Conservation (phyloP, 148 eudicot genomes). For the Silene latifolia region DNA sequence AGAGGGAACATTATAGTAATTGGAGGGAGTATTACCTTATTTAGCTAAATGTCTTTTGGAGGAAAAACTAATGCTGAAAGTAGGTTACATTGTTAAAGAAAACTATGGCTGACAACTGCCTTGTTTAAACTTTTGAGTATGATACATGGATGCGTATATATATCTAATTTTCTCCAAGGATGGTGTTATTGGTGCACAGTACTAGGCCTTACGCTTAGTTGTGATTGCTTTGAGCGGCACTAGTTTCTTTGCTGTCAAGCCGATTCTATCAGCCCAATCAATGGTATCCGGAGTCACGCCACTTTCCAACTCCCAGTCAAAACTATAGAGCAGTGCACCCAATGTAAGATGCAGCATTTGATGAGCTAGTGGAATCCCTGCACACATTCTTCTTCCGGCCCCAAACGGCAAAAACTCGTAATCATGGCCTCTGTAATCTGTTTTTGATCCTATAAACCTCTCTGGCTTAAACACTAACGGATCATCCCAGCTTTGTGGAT, state of each 20-base stretch:
- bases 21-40: no score
- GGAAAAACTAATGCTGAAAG: no score
- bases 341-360: slow-evolving; percentile 20
- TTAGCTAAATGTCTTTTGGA: no score
- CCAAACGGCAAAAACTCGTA: slow-evolving; percentile 24
- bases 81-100: no score
- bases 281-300: slow-evolving; percentile 12
- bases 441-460: slow-evolving; percentile 16
- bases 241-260: slow-evolving; percentile 24
- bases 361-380: slow-evolving; percentile 24
- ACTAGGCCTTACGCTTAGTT: not conserved
- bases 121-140: no score
- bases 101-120: no score
- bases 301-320: slow-evolving; percentile 23
- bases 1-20: no score
- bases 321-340: slow-evolving; percentile 26
- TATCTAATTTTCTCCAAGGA: no score
- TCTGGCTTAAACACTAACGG: slow-evolving; percentile 21
- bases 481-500: slow-evolving; percentile 24
- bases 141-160: no score
- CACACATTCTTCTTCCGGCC: slow-evolving; percentile 28
- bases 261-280: slow-evolving; percentile 21
- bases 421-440: slow-evolving; percentile 20
- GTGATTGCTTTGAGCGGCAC: slow-evolving; percentile 17
- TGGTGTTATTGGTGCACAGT: no score